phyloP scores from a whole-genome alignment of 495 filamentous ascomycete species.

The Podospora comata region DNA sequence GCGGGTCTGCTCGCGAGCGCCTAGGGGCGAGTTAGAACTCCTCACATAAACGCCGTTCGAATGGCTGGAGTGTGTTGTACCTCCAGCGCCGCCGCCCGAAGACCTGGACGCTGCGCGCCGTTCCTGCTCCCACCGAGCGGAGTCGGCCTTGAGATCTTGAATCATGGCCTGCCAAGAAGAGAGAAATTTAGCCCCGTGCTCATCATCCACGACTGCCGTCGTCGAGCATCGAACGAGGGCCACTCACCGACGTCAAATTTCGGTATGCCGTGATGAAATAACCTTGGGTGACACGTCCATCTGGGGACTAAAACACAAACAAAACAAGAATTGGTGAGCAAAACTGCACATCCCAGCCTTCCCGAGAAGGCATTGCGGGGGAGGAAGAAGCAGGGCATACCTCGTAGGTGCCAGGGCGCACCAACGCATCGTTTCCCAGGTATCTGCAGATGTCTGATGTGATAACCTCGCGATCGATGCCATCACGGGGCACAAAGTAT shows the following conservation, averaged over 20 bases:
- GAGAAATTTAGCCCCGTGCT: neutral
- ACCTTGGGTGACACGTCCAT: slow-evolving; percentile 60
- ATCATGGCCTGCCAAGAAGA: slow-evolving; percentile 69
- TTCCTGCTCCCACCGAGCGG: slow-evolving; percentile 75
- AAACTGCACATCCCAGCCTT: neutral
- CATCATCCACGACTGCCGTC: slow-evolving; percentile 3
- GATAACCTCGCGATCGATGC: slow-evolving; percentile 91
- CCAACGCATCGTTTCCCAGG: slow-evolving; percentile 85
- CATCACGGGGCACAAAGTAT: slow-evolving; percentile 84
- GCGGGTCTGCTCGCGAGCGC: slow-evolving; percentile 35
- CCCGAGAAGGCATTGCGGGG: slow-evolving; percentile 10
- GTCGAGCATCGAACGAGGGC: neutral
- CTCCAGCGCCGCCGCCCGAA: slow-evolving; percentile 51
- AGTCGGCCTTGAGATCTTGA: slow-evolving; percentile 78
- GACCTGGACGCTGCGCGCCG: slow-evolving; percentile 45
- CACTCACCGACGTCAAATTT: slow-evolving; percentile 78
- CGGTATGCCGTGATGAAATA: slow-evolving; percentile 87
- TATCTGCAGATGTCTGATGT: slow-evolving; percentile 93
- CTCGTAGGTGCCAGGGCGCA: slow-evolving; percentile 79
- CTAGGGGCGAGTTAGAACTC: slow-evolving; percentile 56
- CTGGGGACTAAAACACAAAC: slow-evolving; percentile 36
- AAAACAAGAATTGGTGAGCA: slow-evolving; percentile 18
- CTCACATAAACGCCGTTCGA: slow-evolving; percentile 50
- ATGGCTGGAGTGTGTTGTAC: slow-evolving; percentile 55
- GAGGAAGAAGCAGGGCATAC: slow-evolving; percentile 43